phyloP scores from a whole-genome alignment of 345 rosid genomes.

The Jatropha curcas region DNA sequence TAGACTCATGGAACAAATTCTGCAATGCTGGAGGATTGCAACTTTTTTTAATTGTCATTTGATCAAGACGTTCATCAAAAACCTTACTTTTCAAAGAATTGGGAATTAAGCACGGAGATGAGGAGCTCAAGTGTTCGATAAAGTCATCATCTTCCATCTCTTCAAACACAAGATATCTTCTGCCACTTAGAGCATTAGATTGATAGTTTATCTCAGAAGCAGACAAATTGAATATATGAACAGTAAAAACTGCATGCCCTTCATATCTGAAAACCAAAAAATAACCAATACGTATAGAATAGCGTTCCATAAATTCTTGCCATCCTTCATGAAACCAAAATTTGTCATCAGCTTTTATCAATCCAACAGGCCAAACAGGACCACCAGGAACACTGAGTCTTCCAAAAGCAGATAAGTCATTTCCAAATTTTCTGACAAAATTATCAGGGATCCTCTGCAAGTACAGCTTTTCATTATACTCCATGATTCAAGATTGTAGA shows the following conservation, averaged over 20 bases:
- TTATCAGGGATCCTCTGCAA: constrained; percentile 88
- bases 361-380: constrained; percentile 71
- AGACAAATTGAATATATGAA: constrained; percentile 69
- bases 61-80: constrained; percentile 23
- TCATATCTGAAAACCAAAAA: constrained; percentile 81
- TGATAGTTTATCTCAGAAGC: constrained; percentile 72
- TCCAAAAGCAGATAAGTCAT: constrained; percentile 65
- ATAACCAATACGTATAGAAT: constrained; percentile 69
- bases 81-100: constrained; percentile 28
- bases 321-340: constrained; percentile 81
- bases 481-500: constrained; percentile 2
- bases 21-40: constrained; percentile 51
- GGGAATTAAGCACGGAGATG: constrained; percentile 30
- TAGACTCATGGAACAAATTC: constrained; percentile 51
- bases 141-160: constrained; percentile 72
- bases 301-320: constrained; percentile 82
- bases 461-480: constrained; percentile 21
- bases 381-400: constrained; percentile 79
- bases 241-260: constrained; percentile 73
- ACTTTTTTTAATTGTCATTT: constrained; percentile 33
- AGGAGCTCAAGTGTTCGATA: constrained; percentile 35
- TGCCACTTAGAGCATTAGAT: constrained; percentile 41
- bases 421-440: constrained; percentile 71
- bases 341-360: constrained; percentile 65
- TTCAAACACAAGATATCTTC: constrained; percentile 61